A percentile compares a stretch with the other conserved stretches of the same genome.
Evolutionary conservation across 2,329 filamentous ascomycete genomes (phyloP).

Genomic region (Aspergillus tanneri): DNA sequence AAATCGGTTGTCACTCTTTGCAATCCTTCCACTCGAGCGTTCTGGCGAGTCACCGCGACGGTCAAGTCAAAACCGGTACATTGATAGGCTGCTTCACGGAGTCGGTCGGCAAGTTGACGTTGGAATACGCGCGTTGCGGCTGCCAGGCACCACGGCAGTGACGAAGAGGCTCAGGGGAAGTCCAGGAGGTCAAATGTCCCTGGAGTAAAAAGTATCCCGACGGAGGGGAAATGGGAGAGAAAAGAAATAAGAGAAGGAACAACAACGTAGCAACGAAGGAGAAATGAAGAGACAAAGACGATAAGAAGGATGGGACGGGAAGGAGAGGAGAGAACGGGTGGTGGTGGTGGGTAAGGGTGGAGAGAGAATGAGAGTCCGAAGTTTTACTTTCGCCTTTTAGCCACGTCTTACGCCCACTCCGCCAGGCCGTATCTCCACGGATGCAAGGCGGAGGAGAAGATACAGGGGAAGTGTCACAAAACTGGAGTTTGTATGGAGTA

Average conservation of each 20-base stretch:
- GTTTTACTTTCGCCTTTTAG: constrained; percentile 1
- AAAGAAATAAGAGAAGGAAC: constrained; percentile 3
- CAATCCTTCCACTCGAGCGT: constrained; percentile 14
- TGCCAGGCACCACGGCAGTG: constrained; percentile 18
- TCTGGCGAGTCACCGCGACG: constrained; percentile 11
- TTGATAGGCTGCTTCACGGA: constrained; percentile 8
- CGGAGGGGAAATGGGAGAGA: constrained; percentile 4
- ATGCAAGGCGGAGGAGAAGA: constrained; percentile 3
- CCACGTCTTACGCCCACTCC: constrained; percentile 9
- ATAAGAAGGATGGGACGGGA: constrained; percentile 6
- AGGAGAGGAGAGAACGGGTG: constrained; percentile 5
- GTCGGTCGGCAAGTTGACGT: constrained; percentile 15
- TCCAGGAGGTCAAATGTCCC: background rate
- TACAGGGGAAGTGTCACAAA: no score
- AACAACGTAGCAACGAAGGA: constrained; percentile 5
- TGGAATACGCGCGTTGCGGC: constrained; percentile 20
- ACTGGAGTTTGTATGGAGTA: no score
- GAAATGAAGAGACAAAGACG: constrained; percentile 11
- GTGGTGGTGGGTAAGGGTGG: background rate
- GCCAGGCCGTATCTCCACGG: constrained; percentile 8
- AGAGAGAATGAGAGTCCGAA: background rate
- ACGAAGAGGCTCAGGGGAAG: constrained; percentile 15
- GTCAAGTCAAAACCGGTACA: constrained; percentile 11
- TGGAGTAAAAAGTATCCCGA: background rate
- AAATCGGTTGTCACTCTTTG: constrained; percentile 11